Conservation (phyloP, 441 rosid genomes). For the Gossypium laxum region DNA sequence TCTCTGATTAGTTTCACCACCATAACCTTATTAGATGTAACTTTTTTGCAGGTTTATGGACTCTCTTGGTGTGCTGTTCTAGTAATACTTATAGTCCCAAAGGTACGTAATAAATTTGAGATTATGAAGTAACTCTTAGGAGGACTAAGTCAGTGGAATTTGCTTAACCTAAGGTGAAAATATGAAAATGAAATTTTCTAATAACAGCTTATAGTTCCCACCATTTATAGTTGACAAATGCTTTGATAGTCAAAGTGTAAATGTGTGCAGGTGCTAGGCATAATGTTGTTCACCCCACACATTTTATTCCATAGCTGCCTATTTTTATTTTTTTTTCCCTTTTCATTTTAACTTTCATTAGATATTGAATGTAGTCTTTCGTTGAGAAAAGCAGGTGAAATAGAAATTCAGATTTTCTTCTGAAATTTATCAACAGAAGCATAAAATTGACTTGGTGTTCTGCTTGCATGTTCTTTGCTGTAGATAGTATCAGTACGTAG, state of each 20-base stretch:
- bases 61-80: slow-evolving; percentile 56
- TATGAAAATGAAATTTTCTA: slow-evolving; percentile 1
- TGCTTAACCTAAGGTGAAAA: background rate
- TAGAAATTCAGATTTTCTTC: background rate
- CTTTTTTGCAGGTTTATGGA: slow-evolving; percentile 42
- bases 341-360: background rate
- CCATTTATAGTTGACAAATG: background rate
- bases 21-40: background rate
- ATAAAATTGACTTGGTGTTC: background rate
- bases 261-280: background rate
- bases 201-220: background rate
- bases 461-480: slow-evolving; percentile 2
- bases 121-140: background rate
- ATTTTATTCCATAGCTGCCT: background rate
- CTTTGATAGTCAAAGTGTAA: background rate
- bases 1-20: background rate
- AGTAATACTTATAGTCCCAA: slow-evolving; percentile 44
- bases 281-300: background rate
- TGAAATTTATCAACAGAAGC: background rate
- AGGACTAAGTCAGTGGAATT: background rate
- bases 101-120: slow-evolving; percentile 30
- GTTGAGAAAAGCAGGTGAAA: slow-evolving; percentile 1
- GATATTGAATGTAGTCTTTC: background rate
- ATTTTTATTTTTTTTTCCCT: no score
- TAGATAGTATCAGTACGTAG: slow-evolving; percentile 54